A percentile compares a stretch with the other conserved stretches of the same genome.
phyloP scores from a whole-genome alignment of 2,329 filamentous ascomycete genomes.

The Monilinia polystroma region DNA sequence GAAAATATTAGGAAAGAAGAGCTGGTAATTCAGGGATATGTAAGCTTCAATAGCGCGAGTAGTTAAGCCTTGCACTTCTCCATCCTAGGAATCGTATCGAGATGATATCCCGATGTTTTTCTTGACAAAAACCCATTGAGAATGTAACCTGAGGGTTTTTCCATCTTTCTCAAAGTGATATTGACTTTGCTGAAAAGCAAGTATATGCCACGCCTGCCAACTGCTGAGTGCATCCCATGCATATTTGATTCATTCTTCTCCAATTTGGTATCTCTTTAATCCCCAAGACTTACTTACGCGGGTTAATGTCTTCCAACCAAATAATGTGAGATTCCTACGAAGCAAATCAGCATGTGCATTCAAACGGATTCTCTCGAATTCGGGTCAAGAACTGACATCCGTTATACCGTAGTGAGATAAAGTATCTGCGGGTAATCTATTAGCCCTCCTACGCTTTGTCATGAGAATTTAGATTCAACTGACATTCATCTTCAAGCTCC shows the following conservation, averaged over 20 bases:
- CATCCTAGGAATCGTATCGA: background rate
- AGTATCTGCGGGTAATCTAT: background rate
- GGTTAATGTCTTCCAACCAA: no score
- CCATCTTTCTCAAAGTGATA: background rate
- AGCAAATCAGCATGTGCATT: background rate
- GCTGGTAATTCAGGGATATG: no score
- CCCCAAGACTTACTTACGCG: no score
- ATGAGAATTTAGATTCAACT: background rate
- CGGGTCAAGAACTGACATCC: background rate
- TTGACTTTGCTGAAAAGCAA: background rate
- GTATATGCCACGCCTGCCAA: background rate
- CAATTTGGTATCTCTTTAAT: background rate
- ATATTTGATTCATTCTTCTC: background rate
- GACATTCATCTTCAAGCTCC: background rate
- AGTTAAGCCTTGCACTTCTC: background rate
- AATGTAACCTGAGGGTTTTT: background rate
- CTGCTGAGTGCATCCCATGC: background rate
- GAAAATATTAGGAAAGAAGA: no score
- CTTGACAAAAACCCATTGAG: background rate
- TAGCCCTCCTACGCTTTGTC: background rate
- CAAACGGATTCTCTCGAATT: no score
- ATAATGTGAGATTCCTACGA: background rate
- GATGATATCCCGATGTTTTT: no score
- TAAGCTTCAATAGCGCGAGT: no score
- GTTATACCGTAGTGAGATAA: background rate